phyloP scores from a whole-genome alignment of 129 eudicot genomes.

The Gnaphalium uliginosum region DNA sequence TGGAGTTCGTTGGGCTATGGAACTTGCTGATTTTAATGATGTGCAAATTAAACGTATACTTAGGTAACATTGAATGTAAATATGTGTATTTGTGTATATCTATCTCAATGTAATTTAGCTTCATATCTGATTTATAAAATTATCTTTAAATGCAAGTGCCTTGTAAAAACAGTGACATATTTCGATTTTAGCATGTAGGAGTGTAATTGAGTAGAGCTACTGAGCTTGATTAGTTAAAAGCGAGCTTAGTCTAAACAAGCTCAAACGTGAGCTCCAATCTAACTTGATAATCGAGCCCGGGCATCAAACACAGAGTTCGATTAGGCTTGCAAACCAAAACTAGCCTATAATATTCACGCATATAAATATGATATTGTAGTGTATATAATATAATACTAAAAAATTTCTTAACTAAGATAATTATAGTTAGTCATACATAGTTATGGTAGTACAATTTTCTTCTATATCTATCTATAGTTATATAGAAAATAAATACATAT shows the following conservation, averaged over 20 bases:
- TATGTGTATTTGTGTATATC: neutral
- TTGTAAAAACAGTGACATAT: neutral
- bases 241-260: no score
- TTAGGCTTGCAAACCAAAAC: neutral
- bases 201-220: neutral
- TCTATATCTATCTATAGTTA: no score
- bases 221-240: neutral
- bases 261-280: neutral
- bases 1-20: slow-evolving; percentile 79
- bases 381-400: no score
- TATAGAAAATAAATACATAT: no score
- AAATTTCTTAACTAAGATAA: no score
- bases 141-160: neutral
- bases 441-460: no score
- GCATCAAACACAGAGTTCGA: neutral
- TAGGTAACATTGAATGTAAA: slow-evolving; percentile 32
- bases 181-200: neutral
- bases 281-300: neutral
- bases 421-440: no score
- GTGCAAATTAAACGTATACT: slow-evolving; percentile 77
- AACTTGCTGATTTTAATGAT: slow-evolving; percentile 64
- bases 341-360: no score
- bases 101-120: neutral
- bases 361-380: no score
- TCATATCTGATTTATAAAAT: neutral